Evolutionary conservation across 2,329 filamentous ascomycete genomes (phyloP), one percentile per base, ranked within the genome.

Genomic region (Sporothrix schenckii): DNA sequence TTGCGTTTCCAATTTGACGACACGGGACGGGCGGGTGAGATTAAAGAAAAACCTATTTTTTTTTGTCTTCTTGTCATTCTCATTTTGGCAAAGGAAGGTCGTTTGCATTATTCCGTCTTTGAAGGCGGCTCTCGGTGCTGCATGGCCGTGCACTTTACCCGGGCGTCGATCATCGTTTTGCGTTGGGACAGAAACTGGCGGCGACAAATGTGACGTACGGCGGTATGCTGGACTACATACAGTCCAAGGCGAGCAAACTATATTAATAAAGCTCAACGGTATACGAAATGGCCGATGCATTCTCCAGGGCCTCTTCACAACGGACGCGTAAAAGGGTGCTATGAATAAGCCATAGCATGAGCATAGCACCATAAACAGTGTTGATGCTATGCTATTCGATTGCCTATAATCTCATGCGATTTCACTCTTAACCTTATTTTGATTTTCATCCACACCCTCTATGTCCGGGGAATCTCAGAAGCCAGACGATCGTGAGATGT

Each of bases 111-210:
- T 50, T 27, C 44, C 27, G 54, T 63, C 61, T 49, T 21, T n/a
- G 24, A 50, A 50, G 24, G 47, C 47, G 44, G 24, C 44, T 50
- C 16, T 50, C 61, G 61, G 61, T 50, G 61, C 44, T 65, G 47
- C 61, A 65, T 65, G 27, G 61, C 61, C 61, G 27, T 49, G 30
- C 21, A 54, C 47, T 67, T 67, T 67, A 67, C n/a, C 65, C 49
- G 47, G 49, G 11, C 21, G 58, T 27, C 58, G 49, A 67, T 67
- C 49, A 41, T 67, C 34, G 47, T 44, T 68, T 68, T 68, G 66
- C 50, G 16, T 56, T 49, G 52, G 50, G 24, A 68, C n/a, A 21
- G 65, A 27, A 49, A 39, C 34, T 21, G n/a, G 56, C 19, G 14
- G n/a, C 21, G 44, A 24, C 9, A 66, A 65, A 52, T 11, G 44